Evolutionary conservation across 1,139 yeast species (phyloP).

Genomic region (Nakaseomyces bracarensis): DNA sequence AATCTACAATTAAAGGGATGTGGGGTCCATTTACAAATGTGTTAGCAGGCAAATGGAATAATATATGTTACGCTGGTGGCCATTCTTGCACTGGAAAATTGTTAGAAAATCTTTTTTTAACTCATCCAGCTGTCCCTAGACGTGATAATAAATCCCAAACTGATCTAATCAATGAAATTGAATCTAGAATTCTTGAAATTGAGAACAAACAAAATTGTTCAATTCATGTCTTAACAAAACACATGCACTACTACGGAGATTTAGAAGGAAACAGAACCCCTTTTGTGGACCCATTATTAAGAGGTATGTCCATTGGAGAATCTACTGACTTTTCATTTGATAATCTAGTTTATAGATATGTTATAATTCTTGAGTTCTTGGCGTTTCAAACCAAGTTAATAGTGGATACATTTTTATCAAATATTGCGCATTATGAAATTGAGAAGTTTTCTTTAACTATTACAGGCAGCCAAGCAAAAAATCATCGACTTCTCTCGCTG

Average conservation of each 20-base stretch:
- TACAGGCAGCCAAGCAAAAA: conserved; percentile 47
- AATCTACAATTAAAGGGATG: conserved; percentile 33
- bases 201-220: conserved; percentile 19
- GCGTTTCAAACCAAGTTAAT: conserved; percentile 43
- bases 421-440: conserved; percentile 12
- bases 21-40: conserved; percentile 50
- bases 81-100: conserved; percentile 51
- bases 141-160: conserved; percentile 6
- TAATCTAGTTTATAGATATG: conserved; percentile 38
- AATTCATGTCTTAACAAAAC: conserved; percentile 34
- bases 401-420: conserved; percentile 26
- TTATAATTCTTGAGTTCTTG: conserved; percentile 42
- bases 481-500: conserved; percentile 36
- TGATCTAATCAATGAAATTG: conserved; percentile 33
- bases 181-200: conserved; percentile 30
- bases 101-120: conserved; percentile 39
- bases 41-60: conserved; percentile 17
- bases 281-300: conserved; percentile 41
- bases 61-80: conserved; percentile 43
- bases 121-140: conserved; percentile 33
- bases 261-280: conserved; percentile 52
- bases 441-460: conserved; percentile 33
- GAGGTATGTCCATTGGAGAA: conserved; percentile 43
- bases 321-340: conserved; percentile 29
- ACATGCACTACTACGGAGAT: conserved; percentile 46